Conservation (phyloP, 345 rosid species). For the Linum usitatissimum region DNA sequence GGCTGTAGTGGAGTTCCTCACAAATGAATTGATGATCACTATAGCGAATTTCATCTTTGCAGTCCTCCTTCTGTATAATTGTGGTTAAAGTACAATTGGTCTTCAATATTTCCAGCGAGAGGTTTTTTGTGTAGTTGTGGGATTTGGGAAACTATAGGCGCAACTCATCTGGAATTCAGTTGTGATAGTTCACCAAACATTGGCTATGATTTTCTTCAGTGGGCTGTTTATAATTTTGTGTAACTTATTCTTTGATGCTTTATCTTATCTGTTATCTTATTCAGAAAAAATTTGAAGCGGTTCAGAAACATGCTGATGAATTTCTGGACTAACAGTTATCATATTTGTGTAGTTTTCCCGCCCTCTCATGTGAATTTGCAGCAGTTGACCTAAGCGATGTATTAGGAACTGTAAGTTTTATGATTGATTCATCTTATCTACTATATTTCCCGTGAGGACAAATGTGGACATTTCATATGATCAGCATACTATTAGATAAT, state of each 20-base stretch:
- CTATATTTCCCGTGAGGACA: constrained; percentile 7
- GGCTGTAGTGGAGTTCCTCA: background rate
- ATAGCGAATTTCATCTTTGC: background rate
- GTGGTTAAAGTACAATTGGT: background rate
- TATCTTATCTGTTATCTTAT: constrained; percentile 4
- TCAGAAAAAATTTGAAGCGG: too few species aligned
- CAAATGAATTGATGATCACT: too few species aligned
- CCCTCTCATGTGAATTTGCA: constrained; percentile 97
- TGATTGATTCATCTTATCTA: constrained; percentile 7
- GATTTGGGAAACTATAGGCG: background rate
- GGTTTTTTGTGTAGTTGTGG: background rate
- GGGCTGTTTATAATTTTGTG: background rate
- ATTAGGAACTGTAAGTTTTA: constrained; percentile 92
- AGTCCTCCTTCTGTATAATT: background rate
- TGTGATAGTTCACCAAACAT: background rate
- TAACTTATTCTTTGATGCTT: background rate
- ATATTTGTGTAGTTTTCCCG: constrained; percentile 64
- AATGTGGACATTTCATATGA: background rate
- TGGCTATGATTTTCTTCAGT: background rate
- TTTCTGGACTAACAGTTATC: constrained; percentile 20
- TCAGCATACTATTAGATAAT: background rate
- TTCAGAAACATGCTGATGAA: too few species aligned
- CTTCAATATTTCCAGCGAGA: background rate
- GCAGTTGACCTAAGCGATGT: constrained; percentile 87
- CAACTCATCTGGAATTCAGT: background rate